Conservation (phyloP, 2,329 filamentous ascomycete genomes). For the Xylariaceae sp. region DNA sequence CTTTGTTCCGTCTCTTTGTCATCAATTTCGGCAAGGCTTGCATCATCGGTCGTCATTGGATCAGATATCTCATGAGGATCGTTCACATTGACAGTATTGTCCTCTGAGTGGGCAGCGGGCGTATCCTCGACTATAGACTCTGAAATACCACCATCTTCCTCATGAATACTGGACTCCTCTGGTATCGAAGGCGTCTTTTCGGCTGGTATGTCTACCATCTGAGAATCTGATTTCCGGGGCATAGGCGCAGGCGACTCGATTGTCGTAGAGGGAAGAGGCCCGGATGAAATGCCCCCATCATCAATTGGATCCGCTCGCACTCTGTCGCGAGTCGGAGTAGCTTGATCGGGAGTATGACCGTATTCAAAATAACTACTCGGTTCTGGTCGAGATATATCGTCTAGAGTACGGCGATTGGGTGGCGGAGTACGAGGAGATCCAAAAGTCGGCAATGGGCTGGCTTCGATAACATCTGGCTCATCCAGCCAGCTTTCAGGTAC, state of each 20-base stretch:
- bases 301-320: conserved; percentile 27
- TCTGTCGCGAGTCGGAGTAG: conserved; percentile 34
- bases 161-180: not conserved
- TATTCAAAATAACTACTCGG: conserved; percentile 33
- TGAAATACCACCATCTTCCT: not conserved
- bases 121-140: not conserved
- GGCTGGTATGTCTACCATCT: not conserved
- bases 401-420: conserved; percentile 12
- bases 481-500: not conserved
- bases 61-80: not conserved
- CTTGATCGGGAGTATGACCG: conserved; percentile 35
- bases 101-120: conserved; percentile 8
- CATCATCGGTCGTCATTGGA: not conserved
- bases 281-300: conserved; percentile 25
- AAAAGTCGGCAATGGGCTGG: conserved; percentile 4
- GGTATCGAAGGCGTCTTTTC: not conserved
- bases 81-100: conserved; percentile 3
- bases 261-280: conserved; percentile 25
- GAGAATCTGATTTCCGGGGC: not conserved
- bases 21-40: conserved; percentile 16
- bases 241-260: not conserved
- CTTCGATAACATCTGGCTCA: conserved; percentile 5
- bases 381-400: conserved; percentile 33
- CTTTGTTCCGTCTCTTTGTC: not conserved
- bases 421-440: conserved; percentile 17